Evolutionary conservation across 129 eudicot species (phyloP).

Genomic region (Lactuca sativa): DNA sequence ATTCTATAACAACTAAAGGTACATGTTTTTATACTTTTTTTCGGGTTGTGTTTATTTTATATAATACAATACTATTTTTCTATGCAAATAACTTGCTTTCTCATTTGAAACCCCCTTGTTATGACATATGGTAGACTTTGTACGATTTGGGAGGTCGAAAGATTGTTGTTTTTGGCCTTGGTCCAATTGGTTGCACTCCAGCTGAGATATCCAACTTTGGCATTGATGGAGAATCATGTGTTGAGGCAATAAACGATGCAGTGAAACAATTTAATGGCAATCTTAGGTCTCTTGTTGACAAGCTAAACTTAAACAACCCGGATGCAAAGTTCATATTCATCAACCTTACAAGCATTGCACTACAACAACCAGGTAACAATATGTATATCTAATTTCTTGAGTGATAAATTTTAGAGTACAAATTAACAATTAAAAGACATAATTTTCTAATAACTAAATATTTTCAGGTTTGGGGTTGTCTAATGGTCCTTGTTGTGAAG

Average conservation of each 20-base stretch:
- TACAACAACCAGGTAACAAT: slow-evolving; percentile 15
- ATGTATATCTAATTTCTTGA: neutral
- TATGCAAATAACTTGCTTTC: neutral
- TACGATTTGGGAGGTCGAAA: slow-evolving; percentile 50
- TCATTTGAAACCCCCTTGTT: neutral
- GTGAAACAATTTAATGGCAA: slow-evolving; percentile 34
- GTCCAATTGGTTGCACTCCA: slow-evolving; percentile 45
- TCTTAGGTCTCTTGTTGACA: slow-evolving; percentile 40
- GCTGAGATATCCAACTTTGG: slow-evolving; percentile 18
- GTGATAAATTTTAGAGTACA: neutral
- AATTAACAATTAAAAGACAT: neutral
- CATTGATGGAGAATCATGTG: slow-evolving; percentile 28
- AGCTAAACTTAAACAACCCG: slow-evolving; percentile 21
- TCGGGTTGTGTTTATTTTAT: neutral
- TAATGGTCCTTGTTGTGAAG: slow-evolving; percentile 27
- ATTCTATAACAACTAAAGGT: slow-evolving; percentile 42
- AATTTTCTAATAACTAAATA: neutral
- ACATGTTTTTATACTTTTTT: neutral
- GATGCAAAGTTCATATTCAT: slow-evolving; percentile 43
- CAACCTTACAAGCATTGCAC: slow-evolving; percentile 25
- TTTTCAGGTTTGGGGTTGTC: slow-evolving; percentile 20
- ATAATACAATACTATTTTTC: neutral
- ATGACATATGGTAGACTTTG: slow-evolving; percentile 24
- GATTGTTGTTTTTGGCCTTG: slow-evolving; percentile 45
- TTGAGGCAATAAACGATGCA: slow-evolving; percentile 22